Evolutionary conservation across 768 basidiomycete genomes (phyloP).

Genomic region (Sarcomyxa edulis): DNA sequence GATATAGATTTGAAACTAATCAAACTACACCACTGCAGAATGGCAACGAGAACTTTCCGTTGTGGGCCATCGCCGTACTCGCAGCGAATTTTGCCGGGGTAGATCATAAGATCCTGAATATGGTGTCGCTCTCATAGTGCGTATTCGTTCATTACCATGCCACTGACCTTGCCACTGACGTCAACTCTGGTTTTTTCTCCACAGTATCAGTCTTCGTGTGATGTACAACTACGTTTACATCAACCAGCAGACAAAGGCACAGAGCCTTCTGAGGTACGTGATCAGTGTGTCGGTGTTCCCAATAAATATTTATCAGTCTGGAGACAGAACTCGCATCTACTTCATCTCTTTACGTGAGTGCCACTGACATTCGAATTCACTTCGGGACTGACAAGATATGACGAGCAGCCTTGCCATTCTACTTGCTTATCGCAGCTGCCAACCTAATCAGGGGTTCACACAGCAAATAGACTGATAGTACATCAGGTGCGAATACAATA

Average conservation of each 20-base stretch:
- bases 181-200: background rate
- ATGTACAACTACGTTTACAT: slow-evolving; percentile 19
- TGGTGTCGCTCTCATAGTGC: slow-evolving; percentile 24
- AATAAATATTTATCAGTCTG: too few species aligned
- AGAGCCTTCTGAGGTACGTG: background rate
- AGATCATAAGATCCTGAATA: slow-evolving; percentile 23
- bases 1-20: background rate
- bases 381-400: too few species aligned
- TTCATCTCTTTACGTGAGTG: too few species aligned
- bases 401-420: too few species aligned
- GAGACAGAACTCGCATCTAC: too few species aligned
- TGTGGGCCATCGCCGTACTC: slow-evolving; percentile 29
- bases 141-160: slow-evolving; percentile 8
- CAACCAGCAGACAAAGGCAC: slow-evolving; percentile 9
- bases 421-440: too few species aligned
- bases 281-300: too few species aligned
- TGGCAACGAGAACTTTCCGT: slow-evolving; percentile 26
- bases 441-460: too few species aligned
- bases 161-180: background rate
- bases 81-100: slow-evolving; percentile 25
- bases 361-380: too few species aligned
- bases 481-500: too few species aligned
- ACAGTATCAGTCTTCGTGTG: slow-evolving; percentile 10
- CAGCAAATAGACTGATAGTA: too few species aligned
- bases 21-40: slow-evolving; percentile 12